Base-by-base conservation (phyloP, 2,329 filamentous ascomycete species). In the Chaetomium sp. region DNA sequence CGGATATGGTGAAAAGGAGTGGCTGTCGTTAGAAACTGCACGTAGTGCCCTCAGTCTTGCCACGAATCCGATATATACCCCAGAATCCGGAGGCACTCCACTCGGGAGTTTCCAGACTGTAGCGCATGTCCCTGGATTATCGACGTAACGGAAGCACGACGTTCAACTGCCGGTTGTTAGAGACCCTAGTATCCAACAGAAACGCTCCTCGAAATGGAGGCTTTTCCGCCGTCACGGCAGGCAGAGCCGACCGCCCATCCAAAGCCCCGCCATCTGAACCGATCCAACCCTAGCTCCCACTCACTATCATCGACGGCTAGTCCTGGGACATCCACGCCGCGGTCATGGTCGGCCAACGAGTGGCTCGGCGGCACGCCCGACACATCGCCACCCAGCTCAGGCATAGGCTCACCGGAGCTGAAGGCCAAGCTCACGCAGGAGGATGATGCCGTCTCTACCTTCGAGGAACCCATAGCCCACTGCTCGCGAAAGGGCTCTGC, bases 351-450 rank as follows among this genome's bases (percentile, higher is more conserved):
- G 27, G 61, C 53, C 8, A 61, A 52, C 42, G 55, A 52, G 5
- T 64, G 62, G 62, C 32, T 44, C 32, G 53, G 53, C 44, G 58
- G 46, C 9, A 64, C 61, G 6, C 59, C 65, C 12, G 54, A 59
- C 41, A 65, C 65, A 0, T 64, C 65, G 1, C 64, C 64, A 34
- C 59, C 64, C 34, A 65, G 62, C 35, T 65, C 64, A 4, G 53
- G 60, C 6, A 49, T 59, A 38, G 62, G 60, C 33, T 66, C 65
- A 6, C 65, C 65, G 0, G 61, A 64, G 19, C 61, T 60, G 46
- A 64, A 64, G 54, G 40, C 54, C 5, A 56, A 55, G n/a, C 34
- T 32, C n/a, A 37, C 54, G 9, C 10, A 35, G 5, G 53, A 59
- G 9, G 54, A 57, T 40, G 49, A 36, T 33, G 51, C 40, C 6